Conservation (phyloP, 2,329 filamentous ascomycete species). For the Xylariomycetidae sp. region DNA sequence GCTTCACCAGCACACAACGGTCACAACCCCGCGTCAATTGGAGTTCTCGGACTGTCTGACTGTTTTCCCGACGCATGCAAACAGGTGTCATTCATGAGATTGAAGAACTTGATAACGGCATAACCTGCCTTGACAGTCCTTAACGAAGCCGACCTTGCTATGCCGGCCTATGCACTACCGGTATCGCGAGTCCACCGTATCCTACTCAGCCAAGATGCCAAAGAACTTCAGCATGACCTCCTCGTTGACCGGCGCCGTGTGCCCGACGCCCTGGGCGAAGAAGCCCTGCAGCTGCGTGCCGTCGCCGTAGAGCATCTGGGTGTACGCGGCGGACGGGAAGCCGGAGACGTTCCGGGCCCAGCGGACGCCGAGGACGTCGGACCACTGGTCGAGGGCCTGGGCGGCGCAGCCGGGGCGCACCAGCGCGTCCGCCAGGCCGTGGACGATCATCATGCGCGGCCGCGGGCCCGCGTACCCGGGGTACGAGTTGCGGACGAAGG, state of each 20-base stretch:
- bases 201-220: constrained; percentile 1
- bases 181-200: too few relatives aligned
- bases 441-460: constrained; percentile 29
- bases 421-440: constrained; percentile 28
- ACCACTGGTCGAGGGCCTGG: constrained; percentile 22
- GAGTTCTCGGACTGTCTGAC: too few relatives aligned
- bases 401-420: constrained; percentile 21
- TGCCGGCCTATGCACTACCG: too few relatives aligned
- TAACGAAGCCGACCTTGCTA: too few relatives aligned
- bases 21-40: too few relatives aligned
- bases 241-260: constrained; percentile 8
- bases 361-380: constrained; percentile 5
- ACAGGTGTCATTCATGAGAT: too few relatives aligned
- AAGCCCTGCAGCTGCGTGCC: constrained; percentile 9
- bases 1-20: too few relatives aligned
- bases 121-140: too few relatives aligned
- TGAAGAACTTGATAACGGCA: too few relatives aligned
- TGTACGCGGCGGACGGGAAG: constrained; percentile 7
- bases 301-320: constrained; percentile 10
- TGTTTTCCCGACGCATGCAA: too few relatives aligned
- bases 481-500: constrained; percentile 27
- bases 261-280: constrained; percentile 10
- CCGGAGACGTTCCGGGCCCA: constrained; percentile 10
- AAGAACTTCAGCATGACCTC: constrained; percentile 11
- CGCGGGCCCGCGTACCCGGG: constrained; percentile 29